Percentiles rank a stretch among this genome's conserved stretches.
Evolutionary conservation across 768 basidiomycete species (phyloP).

Genomic region (Lentinula sp.): DNA sequence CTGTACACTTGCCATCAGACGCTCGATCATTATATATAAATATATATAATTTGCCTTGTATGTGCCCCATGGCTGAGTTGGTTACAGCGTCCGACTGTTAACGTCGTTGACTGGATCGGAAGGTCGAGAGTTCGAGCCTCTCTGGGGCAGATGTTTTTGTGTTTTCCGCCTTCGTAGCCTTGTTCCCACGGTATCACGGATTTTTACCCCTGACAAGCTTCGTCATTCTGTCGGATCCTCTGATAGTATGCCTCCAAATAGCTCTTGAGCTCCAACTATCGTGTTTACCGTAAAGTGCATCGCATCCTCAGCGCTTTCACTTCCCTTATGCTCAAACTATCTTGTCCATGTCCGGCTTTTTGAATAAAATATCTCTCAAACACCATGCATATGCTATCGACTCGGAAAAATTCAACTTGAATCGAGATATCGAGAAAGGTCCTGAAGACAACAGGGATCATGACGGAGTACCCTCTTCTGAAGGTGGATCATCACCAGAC

Average conservation of each 20-base stretch:
- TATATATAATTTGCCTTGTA: too few species aligned
- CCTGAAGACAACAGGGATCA: not conserved
- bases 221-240: not conserved
- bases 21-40: not conserved
- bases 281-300: not conserved
- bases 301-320: too few species aligned
- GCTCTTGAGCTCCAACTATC: not conserved
- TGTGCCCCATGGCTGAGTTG: slow-evolving; percentile 75
- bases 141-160: not conserved
- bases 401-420: not conserved
- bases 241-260: not conserved
- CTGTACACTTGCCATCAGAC: too few species aligned
- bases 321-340: not conserved
- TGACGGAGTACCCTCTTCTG: not conserved
- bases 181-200: too few species aligned
- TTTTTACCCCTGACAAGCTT: not conserved
- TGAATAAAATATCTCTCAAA: not conserved
- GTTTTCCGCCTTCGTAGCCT: too few species aligned
- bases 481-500: not conserved
- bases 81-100: slow-evolving; percentile 79
- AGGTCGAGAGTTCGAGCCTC: not conserved
- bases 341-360: not conserved
- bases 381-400: not conserved
- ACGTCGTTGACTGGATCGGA: not conserved
- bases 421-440: not conserved